These are phyloP conservation scores for Peziza echinospora DNA, from an alignment of 495 filamentous ascomycete genomes.

Conservation along the genomic window DNA sequence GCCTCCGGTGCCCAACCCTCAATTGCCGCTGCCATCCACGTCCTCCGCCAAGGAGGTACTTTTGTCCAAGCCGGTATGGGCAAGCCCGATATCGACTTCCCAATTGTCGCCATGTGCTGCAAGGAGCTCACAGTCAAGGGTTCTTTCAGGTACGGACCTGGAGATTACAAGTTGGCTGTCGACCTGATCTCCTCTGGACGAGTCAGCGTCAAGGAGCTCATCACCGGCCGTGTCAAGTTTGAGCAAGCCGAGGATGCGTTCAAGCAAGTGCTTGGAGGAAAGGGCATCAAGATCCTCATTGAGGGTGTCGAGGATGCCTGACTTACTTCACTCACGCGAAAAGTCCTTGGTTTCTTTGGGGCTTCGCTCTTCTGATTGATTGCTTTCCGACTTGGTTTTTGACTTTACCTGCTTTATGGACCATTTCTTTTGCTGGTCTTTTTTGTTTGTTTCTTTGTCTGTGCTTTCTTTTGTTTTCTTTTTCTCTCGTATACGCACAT, in stretches of 20 bases:
- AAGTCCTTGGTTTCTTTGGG: too few relatives aligned
- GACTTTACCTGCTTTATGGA: too few relatives aligned
- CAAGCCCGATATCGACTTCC: constrained; percentile 51
- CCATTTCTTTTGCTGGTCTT: too few relatives aligned
- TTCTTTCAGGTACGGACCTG: constrained; percentile 61
- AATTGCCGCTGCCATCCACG: constrained; percentile 53
- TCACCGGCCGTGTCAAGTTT: constrained; percentile 48
- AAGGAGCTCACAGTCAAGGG: constrained; percentile 69
- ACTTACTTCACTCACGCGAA: too few relatives aligned
- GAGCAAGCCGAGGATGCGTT: constrained; percentile 56
- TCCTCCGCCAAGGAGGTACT: constrained; percentile 46
- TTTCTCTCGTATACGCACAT: too few relatives aligned
- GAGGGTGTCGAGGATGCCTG: constrained; percentile 36
- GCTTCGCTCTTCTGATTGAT: too few relatives aligned
- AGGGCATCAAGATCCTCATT: constrained; percentile 73
- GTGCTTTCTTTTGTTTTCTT: too few relatives aligned
- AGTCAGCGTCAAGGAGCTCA: constrained; percentile 48
- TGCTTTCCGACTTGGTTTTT: too few relatives aligned
- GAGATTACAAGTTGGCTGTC: constrained; percentile 61
- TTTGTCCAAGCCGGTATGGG: constrained; percentile 81
- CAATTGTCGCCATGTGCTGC: constrained; percentile 55
- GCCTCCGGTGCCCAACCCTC: constrained; percentile 58
- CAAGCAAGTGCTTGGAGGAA: constrained; percentile 48
- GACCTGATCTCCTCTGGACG: constrained; percentile 40
- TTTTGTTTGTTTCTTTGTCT: too few relatives aligned